A percentile compares a stretch with the other conserved stretches of the same genome.
Conservation (phyloP, 202 grass and related monocot genomes). For the Setaria viridis region DNA sequence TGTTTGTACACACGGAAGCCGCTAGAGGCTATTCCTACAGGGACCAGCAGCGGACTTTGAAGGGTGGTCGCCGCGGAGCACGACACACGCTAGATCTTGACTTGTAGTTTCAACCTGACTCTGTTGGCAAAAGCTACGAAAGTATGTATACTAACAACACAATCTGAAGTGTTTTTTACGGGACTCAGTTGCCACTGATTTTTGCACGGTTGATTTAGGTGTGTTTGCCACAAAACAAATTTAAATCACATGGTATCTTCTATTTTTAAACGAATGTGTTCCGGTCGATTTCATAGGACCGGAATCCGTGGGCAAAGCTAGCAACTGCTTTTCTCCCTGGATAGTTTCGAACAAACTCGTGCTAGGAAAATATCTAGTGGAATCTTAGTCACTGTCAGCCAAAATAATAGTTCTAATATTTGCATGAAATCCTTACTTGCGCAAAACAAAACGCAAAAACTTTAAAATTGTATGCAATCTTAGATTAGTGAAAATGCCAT, state of each 20-base stretch:
- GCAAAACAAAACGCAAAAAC: neutral
- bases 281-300: neutral
- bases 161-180: neutral
- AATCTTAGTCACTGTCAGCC: neutral
- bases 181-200: neutral
- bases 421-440: neutral
- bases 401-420: neutral
- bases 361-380: neutral
- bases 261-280: neutral
- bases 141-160: neutral
- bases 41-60: neutral
- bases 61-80: neutral
- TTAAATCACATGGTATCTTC: neutral
- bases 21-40: neutral
- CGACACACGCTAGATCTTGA: neutral
- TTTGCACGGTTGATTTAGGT: neutral
- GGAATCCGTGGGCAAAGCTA: neutral
- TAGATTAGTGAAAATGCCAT: neutral
- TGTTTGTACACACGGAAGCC: neutral
- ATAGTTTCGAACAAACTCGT: neutral
- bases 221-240: too few relatives aligned
- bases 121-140: neutral
- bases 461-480: neutral
- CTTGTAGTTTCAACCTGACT: neutral
- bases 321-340: neutral